Evolutionary conservation across 2,329 filamentous ascomycete genomes (phyloP).

Genomic region (Phyllosticta paracitricarpa): DNA sequence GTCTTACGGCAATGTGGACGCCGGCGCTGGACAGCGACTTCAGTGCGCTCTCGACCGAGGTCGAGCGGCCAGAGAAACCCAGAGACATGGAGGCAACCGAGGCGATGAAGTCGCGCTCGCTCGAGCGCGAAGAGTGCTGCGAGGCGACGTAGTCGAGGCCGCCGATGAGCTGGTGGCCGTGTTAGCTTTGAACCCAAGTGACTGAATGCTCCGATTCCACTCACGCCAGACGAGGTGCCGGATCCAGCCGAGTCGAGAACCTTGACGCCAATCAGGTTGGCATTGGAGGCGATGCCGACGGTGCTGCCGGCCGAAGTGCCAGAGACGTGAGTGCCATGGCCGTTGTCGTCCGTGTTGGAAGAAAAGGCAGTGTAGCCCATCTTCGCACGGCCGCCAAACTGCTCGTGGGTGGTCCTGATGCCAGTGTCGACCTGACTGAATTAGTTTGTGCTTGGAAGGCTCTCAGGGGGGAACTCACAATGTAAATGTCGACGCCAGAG

Average conservation of each 20-base stretch:
- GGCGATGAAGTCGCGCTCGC: constrained; percentile 19
- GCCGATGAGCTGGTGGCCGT: constrained; percentile 18
- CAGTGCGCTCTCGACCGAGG: background rate
- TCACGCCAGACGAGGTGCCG: constrained; percentile 19
- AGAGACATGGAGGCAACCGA: constrained; percentile 31
- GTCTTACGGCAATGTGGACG: constrained; percentile 9
- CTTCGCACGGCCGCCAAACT: constrained; percentile 27
- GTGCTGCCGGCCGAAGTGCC: constrained; percentile 23
- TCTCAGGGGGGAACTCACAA: constrained; percentile 30
- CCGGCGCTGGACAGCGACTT: background rate
- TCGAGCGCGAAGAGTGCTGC: constrained; percentile 23
- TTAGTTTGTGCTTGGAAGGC: background rate
- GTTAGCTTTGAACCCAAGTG: background rate
- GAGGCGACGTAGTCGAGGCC: constrained; percentile 29
- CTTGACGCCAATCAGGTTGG: constrained; percentile 26
- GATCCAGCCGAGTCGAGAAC: constrained; percentile 23
- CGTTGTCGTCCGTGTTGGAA: constrained; percentile 29
- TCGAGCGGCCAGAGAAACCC: constrained; percentile 18
- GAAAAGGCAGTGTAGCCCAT: constrained; percentile 20
- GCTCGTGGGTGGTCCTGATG: constrained; percentile 4
- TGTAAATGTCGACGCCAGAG: constrained; percentile 38
- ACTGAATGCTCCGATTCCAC: background rate
- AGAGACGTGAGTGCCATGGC: constrained; percentile 30
- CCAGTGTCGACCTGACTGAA: constrained; percentile 4
- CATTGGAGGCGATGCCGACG: constrained; percentile 26